Evolutionary conservation across 2,329 filamentous ascomycete genomes (phyloP).

Genomic region (Cercospora citrullina): DNA sequence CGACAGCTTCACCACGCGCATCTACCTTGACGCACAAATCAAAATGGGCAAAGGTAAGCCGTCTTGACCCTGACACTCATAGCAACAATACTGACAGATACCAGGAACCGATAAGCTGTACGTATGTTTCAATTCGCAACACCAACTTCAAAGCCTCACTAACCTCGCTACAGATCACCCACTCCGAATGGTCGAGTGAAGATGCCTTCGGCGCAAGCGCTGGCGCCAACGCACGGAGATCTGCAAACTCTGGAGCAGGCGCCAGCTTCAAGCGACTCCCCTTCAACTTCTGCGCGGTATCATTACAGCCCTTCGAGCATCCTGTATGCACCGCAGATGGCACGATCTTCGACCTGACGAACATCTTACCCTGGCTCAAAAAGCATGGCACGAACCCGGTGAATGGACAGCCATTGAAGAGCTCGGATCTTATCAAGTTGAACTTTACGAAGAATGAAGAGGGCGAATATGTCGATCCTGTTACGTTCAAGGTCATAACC

Average conservation of each 20-base stretch:
- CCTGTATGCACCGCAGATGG: slow-evolving; percentile 87
- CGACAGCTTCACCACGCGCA: slow-evolving; percentile 11
- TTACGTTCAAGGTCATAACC: slow-evolving; percentile 96
- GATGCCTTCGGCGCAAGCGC: slow-evolving; percentile 85
- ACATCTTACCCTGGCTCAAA: slow-evolving; percentile 90
- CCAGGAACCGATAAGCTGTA: slow-evolving; percentile 44
- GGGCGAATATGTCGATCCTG: slow-evolving; percentile 89
- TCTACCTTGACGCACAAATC: not conserved
- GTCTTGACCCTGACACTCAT: not conserved
- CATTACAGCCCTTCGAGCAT: slow-evolving; percentile 90
- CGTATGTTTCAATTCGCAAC: slow-evolving; percentile 36
- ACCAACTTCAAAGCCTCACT: slow-evolving; percentile 9
- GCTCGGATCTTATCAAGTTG: slow-evolving; percentile 82
- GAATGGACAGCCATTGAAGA: slow-evolving; percentile 73
- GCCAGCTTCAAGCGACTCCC: slow-evolving; percentile 82
- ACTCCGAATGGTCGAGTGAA: slow-evolving; percentile 93
- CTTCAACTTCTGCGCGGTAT: slow-evolving; percentile 97
- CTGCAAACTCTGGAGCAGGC: slow-evolving; percentile 52
- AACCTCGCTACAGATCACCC: slow-evolving; percentile 67
- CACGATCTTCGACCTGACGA: slow-evolving; percentile 91
- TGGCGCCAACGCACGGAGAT: slow-evolving; percentile 63
- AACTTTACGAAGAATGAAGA: slow-evolving; percentile 91
- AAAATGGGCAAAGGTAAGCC: slow-evolving; percentile 28
- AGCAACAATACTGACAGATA: slow-evolving; percentile 19
- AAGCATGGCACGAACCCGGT: slow-evolving; percentile 93